Base-by-base conservation (phyloP, 1,139 yeast species). In the Schizosaccharomyces versatilis region DNA sequence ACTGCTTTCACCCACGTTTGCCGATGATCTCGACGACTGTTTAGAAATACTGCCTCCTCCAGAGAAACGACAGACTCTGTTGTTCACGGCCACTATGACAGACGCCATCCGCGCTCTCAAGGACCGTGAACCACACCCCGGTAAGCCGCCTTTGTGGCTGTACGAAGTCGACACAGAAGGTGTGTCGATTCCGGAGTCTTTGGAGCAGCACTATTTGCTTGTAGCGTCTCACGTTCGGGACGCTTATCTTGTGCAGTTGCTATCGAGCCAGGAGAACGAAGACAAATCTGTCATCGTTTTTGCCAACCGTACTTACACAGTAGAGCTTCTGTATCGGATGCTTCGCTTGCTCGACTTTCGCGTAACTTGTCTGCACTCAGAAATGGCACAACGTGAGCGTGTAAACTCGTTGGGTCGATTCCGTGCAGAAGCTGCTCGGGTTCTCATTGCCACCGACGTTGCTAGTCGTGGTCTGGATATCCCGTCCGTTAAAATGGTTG, bases 391-490 rank as follows among this genome's bases (percentile, higher is more conserved):
- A 68, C 69, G 75, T 39, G 97, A 90, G 66, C 76, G 99, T 67
- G 80, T 90, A 9, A 85, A 84, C 65, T 83, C 96, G 0, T 71
- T 90, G 57, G 97, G 88, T 61, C 73, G 97, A 64, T 90, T 90
- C 69, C 77, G 90, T 62, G 97, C 97, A 0, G 84, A 84, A 56
- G 96, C 95, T 1, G 97, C 97, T 0, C 75, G 94, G 54, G 83
- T 93, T 0, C 69, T 90, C 56, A 81, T 90, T 44, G 96, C 97
- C 2, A 90, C 98, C 0, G 98, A 90, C 66, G 94, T 90, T 7
- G 98, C 96, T 2, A 79, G 95, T 48, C 80, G 99, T 76, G 99
- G 99, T 67, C 75, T 90, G 61, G 98, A 90, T 75, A 90, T 90
- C 54, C 98, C 98, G 1, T 73, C 78, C 3, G 98, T 90, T 6